Base-by-base conservation (phyloP, 352 stramenopile genomes). In the Elongisporangium prolatum region DNA sequence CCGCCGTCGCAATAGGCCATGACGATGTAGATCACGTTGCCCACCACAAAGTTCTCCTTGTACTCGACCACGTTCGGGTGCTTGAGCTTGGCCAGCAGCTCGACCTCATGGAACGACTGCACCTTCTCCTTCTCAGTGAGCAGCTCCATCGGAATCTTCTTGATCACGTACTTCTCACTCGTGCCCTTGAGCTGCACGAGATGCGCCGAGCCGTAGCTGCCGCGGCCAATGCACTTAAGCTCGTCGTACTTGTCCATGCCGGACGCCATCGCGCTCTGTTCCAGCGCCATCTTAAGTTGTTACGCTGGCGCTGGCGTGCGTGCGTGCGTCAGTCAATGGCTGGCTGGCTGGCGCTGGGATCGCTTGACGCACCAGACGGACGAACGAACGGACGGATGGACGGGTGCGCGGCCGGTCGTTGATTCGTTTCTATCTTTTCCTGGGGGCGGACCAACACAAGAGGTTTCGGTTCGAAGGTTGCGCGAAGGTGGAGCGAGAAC, bases 1-100 rank as follows among this genome's bases (percentile, higher is more conserved):
- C 90, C 90, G 20, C 93, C 91, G 68, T 98, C 95, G 63, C 92
- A 98, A 63, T 98, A 98, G 22, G 90, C 88, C 95, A 98, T 98
- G 54, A 97, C 88, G 60, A 98, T 98, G 65, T 96, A 95, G 56
- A 98, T 77, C 18, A 92, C 75, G 52, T 89, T 80, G 51, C 77
- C 66, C 48, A 75, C 57, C 10, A 83, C 81, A 64, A 98, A 97
- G 65, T 72, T 96, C 54, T 98, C 95, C 57, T 89, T 95, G 74
- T 98, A 98, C 55, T 94, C 87, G 54, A 98, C 93, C 63, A 98
- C 97, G 60, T 97, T 98, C 14, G 94, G 93, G 61, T 98, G 91
- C 48, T 87, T 82, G 54, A 98, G 77, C 64, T 85, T 86, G 58
- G 93, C 71, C 61, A 98, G 69, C 37, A 98, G 74, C 58, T 97